Conservation (phyloP, 441 rosid species). For the Macaranga tanarius region DNA sequence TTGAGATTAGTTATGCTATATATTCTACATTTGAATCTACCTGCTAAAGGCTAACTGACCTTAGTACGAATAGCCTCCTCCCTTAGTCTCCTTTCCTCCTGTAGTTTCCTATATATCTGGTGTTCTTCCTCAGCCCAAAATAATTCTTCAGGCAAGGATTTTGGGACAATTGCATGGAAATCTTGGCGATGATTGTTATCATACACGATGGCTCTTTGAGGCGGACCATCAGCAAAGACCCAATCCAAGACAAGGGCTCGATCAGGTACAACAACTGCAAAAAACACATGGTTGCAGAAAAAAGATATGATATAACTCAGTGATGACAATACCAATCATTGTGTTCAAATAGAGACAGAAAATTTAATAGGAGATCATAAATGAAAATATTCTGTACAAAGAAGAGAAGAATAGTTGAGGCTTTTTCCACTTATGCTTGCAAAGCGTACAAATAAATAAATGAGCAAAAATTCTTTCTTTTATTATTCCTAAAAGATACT, state of each 20-base stretch:
- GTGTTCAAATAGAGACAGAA: not conserved
- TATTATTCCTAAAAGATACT: too few species aligned
- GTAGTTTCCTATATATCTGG: conserved; percentile 54
- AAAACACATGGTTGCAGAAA: conserved; percentile 22
- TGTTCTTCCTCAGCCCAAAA: conserved; percentile 85
- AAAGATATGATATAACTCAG: conserved; percentile 8
- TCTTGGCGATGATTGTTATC: conserved; percentile 75
- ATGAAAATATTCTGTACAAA: not conserved
- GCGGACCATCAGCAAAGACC: conserved; percentile 95
- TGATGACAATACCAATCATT: conserved; percentile 14
- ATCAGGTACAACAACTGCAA: conserved; percentile 67
- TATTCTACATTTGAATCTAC: conserved; percentile 5
- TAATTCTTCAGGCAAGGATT: conserved; percentile 45
- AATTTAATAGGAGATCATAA: not conserved
- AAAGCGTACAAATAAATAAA: not conserved
- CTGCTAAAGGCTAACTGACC: conserved; percentile 42
- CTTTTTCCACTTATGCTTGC: not conserved
- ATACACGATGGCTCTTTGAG: conserved; percentile 62
- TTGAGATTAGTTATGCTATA: not conserved
- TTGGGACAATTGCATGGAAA: conserved; percentile 73
- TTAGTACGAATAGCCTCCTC: conserved; percentile 75
- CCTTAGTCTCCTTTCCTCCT: conserved; percentile 61
- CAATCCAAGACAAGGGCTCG: conserved; percentile 76
- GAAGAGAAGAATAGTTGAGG: not conserved
- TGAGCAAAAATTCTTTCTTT: too few species aligned